Conservation (phyloP, 306 rosid species). For the Vicia villosa region DNA sequence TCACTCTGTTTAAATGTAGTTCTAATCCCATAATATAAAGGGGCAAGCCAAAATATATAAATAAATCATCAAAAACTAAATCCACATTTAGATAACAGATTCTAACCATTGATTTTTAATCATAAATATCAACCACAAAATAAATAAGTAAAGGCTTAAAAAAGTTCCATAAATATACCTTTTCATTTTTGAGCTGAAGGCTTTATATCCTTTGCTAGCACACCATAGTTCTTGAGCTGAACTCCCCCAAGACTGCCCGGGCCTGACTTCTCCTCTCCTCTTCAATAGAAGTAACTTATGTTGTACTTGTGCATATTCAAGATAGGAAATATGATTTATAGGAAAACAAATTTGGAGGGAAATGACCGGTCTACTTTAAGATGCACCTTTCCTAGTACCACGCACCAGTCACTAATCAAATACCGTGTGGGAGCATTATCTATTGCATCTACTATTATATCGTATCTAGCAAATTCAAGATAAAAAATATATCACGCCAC, state of each 20-base stretch:
- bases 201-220: slow-evolving; percentile 96
- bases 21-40: slow-evolving; percentile 20
- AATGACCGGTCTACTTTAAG: too few species aligned
- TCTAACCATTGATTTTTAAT: slow-evolving; percentile 2
- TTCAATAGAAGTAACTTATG: background rate
- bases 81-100: slow-evolving; percentile 3
- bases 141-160: slow-evolving; percentile 26
- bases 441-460: slow-evolving; percentile 82
- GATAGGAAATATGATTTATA: too few species aligned
- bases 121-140: slow-evolving; percentile 32
- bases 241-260: too few species aligned
- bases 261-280: too few species aligned
- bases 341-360: too few species aligned
- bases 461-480: slow-evolving; percentile 62
- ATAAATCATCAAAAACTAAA: slow-evolving; percentile 25
- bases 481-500: background rate
- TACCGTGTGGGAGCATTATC: slow-evolving; percentile 98
- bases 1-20: slow-evolving; percentile 8
- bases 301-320: too few species aligned
- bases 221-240: slow-evolving; percentile 98
- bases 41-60: slow-evolving; percentile 14
- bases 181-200: slow-evolving; percentile 82
- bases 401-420: slow-evolving; percentile 96
- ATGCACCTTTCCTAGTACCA: slow-evolving; percentile 88
- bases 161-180: slow-evolving; percentile 54